Conservation (phyloP, 2,329 filamentous ascomycete species). For the Diaporthe vaccinii region DNA sequence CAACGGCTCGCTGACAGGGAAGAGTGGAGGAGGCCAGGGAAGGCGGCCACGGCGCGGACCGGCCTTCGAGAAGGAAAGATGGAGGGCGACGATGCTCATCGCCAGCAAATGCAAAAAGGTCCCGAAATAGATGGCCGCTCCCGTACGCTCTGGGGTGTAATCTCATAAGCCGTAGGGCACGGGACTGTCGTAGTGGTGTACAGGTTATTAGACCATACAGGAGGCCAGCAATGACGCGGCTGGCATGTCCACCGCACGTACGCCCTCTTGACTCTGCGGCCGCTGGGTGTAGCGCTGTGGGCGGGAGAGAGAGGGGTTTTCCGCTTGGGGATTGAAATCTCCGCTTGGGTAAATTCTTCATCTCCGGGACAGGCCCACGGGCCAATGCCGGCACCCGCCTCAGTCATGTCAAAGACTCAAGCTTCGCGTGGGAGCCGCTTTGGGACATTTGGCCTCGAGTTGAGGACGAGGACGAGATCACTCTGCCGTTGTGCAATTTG, state of each 20-base stretch:
- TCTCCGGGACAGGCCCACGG: slow-evolving; percentile 39
- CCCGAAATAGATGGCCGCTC: slow-evolving; percentile 26
- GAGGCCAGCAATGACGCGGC: slow-evolving; percentile 16
- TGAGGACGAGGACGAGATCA: slow-evolving; percentile 11
- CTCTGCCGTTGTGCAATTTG: slow-evolving; percentile 6
- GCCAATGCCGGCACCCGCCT: slow-evolving; percentile 29
- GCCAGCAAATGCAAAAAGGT: slow-evolving; percentile 4
- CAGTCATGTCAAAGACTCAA: slow-evolving; percentile 28
- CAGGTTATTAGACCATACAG: background rate
- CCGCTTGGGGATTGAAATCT: slow-evolving; percentile 37
- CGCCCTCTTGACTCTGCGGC: slow-evolving; percentile 11
- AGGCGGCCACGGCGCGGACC: slow-evolving; percentile 29
- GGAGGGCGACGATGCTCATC: slow-evolving; percentile 27
- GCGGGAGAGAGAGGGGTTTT: slow-evolving; percentile 24
- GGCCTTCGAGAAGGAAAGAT: slow-evolving; percentile 27
- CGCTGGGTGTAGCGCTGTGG: slow-evolving; percentile 17
- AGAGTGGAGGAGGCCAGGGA: slow-evolving; percentile 17
- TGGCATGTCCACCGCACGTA: slow-evolving; percentile 2
- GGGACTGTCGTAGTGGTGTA: background rate
- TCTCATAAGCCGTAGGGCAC: slow-evolving; percentile 4
- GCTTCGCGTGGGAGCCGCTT: slow-evolving; percentile 12
- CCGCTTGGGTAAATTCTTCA: slow-evolving; percentile 37
- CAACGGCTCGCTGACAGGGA: slow-evolving; percentile 32
- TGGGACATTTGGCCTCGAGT: slow-evolving; percentile 17
- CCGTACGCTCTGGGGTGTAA: slow-evolving; percentile 10